Conservation (phyloP, 441 rosid genomes). For the Biscutella laevigata region DNA sequence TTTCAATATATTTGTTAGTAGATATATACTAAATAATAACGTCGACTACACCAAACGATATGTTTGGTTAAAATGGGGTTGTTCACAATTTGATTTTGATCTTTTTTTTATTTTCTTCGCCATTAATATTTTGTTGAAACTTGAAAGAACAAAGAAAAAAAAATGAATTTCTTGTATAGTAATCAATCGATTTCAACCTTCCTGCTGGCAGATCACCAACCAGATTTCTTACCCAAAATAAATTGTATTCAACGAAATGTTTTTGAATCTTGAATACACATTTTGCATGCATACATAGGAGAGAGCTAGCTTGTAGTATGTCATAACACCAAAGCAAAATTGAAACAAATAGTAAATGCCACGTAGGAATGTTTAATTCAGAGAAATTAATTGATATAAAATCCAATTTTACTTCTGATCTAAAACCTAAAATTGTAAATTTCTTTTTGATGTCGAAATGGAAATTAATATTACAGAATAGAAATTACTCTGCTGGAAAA, state of each 20-base stretch:
- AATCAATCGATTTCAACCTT: slow-evolving; percentile 10
- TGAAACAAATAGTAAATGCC: no score
- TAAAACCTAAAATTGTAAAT: no score
- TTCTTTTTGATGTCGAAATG: neutral
- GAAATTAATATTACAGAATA: neutral
- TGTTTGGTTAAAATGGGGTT: neutral
- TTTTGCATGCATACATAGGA: slow-evolving; percentile 2
- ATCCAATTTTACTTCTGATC: no score
- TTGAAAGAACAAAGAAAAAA: no score
- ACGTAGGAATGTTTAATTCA: neutral
- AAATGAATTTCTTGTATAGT: slow-evolving; percentile 1
- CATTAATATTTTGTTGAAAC: neutral
- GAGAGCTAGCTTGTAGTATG: neutral
- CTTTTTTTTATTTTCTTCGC: neutral
- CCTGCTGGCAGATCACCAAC: slow-evolving; percentile 16
- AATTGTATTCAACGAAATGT: slow-evolving; percentile 10
- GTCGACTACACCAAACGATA: neutral
- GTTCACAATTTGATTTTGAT: neutral
- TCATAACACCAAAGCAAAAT: no score
- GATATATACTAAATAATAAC: no score
- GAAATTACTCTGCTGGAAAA: neutral
- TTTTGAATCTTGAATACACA: slow-evolving; percentile 4
- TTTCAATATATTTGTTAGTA: no score
- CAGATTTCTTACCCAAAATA: slow-evolving; percentile 15
- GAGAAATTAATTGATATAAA: no score